Evolutionary conservation across 371 early-diverging fungal genomes (phyloP).

Genomic region (Massospora cicadina): DNA sequence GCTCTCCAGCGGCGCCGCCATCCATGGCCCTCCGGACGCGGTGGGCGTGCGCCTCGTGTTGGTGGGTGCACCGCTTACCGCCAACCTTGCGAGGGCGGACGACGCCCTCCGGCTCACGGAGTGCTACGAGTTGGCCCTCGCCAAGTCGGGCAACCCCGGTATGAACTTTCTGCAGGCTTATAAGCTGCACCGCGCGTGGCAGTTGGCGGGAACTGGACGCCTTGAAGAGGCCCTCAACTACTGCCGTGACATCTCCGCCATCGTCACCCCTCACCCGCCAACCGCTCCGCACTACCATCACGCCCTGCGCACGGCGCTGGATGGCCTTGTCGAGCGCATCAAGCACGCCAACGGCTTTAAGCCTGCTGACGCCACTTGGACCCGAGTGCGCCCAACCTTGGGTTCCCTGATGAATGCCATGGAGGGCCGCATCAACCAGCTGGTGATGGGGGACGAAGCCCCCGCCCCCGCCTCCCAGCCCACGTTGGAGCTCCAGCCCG

Average conservation of each 20-base stretch:
- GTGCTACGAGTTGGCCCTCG: conserved; percentile 57
- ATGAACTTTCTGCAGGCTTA: conserved; percentile 78
- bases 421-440: conserved; percentile 49
- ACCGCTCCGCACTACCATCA: conserved; percentile 59
- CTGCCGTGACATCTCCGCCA: conserved; percentile 50
- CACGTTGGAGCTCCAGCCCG: conserved; percentile 7
- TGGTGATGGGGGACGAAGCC: conserved; percentile 41
- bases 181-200: conserved; percentile 65
- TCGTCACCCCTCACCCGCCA: conserved; percentile 47
- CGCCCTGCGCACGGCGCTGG: conserved; percentile 38
- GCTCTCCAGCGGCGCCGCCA: conserved; percentile 31
- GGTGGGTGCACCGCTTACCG: conserved; percentile 26
- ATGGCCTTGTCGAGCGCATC: conserved; percentile 27
- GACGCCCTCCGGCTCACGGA: conserved; percentile 49
- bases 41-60: conserved; percentile 34
- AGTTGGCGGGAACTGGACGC: conserved; percentile 60
- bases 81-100: conserved; percentile 20
- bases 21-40: conserved; percentile 39
- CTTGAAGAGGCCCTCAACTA: conserved; percentile 51
- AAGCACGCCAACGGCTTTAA: conserved; percentile 19
- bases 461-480: not conserved
- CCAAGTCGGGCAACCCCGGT: conserved; percentile 20
- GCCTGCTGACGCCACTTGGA: conserved; percentile 13
- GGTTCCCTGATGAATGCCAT: conserved; percentile 46
- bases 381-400: conserved; percentile 35